Evolutionary conservation across 345 rosid species (phyloP).

Genomic region (Triadica sebifera): DNA sequence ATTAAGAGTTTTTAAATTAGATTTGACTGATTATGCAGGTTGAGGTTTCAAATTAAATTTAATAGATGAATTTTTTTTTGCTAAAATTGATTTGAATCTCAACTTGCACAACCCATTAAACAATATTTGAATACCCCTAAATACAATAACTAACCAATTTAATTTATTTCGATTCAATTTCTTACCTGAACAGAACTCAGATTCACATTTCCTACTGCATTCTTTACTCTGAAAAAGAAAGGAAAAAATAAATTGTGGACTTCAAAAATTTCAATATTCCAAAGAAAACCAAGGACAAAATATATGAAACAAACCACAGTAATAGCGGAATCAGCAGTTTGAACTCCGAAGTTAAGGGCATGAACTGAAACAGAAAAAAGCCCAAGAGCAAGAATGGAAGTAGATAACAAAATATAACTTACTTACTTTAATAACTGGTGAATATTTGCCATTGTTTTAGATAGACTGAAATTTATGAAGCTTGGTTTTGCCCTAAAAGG

Average conservation of each 20-base stretch:
- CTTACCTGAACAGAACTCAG: slow-evolving; percentile 74
- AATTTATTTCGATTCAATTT: too few species aligned
- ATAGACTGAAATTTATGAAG: background rate
- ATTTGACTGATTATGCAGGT: too few species aligned
- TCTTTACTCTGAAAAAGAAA: slow-evolving; percentile 51
- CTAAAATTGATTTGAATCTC: too few species aligned
- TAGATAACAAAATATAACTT: slow-evolving; percentile 15
- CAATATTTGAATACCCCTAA: too few species aligned
- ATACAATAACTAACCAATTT: too few species aligned
- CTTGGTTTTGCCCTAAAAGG: slow-evolving; percentile 33
- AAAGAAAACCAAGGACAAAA: background rate
- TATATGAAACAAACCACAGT: slow-evolving; percentile 48
- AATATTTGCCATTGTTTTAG: slow-evolving; percentile 18
- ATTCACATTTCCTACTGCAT: slow-evolving; percentile 86
- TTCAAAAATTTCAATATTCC: background rate
- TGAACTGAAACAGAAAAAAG: slow-evolving; percentile 31
- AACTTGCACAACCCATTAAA: too few species aligned
- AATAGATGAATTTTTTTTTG: too few species aligned
- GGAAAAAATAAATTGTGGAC: background rate
- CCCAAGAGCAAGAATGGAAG: slow-evolving; percentile 13
- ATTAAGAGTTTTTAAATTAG: too few species aligned
- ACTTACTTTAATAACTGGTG: slow-evolving; percentile 20
- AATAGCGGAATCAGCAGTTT: slow-evolving; percentile 43
- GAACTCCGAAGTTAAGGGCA: slow-evolving; percentile 73
- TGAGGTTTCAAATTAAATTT: too few species aligned